These are phyloP conservation scores for Lactarius sp. DNA, from an alignment of 768 basidiomycete genomes.

Conservation along the genomic window DNA sequence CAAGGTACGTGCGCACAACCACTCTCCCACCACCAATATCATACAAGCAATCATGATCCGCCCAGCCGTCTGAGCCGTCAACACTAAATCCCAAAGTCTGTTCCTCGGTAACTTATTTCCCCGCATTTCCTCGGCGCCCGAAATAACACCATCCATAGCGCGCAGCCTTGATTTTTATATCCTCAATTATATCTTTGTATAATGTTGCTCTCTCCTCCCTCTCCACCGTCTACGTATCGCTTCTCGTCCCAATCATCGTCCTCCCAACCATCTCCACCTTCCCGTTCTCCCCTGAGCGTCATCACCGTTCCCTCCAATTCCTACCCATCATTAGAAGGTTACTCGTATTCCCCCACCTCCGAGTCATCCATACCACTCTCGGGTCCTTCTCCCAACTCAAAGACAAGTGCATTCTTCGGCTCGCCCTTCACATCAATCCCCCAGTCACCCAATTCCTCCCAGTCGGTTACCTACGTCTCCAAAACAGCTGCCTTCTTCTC, in stretches of 20 bases:
- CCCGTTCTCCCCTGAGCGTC: slow-evolving; percentile 11
- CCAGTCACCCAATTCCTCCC: slow-evolving; percentile 6
- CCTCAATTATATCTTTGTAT: slow-evolving; percentile 7
- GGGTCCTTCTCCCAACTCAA: slow-evolving; percentile 17
- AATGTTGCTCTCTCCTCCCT: slow-evolving; percentile 24
- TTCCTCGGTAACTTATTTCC: not conserved
- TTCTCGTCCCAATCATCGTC: slow-evolving; percentile 13
- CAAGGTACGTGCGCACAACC: slow-evolving; percentile 3
- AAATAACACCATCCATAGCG: not conserved
- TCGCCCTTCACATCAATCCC: slow-evolving; percentile 13
- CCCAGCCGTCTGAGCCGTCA: not conserved
- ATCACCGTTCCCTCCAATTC: slow-evolving; percentile 1
- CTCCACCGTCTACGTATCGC: slow-evolving; percentile 13
- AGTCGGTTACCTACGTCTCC: slow-evolving; percentile 12
- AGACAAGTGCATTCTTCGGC: slow-evolving; percentile 24
- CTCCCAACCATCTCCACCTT: slow-evolving; percentile 3
- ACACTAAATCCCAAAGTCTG: not conserved
- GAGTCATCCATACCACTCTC: slow-evolving; percentile 10
- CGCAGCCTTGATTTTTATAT: not conserved
- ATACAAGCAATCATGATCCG: not conserved
- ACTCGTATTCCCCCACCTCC: slow-evolving; percentile 13
- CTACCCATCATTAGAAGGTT: slow-evolving; percentile 6
- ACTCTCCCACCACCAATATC: not conserved
- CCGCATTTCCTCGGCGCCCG: not conserved
- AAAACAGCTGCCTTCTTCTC: slow-evolving; percentile 26